These are phyloP conservation scores for Colletotrichum musae DNA, from an alignment of 2,329 filamentous ascomycete species.

Conservation along the genomic window DNA sequence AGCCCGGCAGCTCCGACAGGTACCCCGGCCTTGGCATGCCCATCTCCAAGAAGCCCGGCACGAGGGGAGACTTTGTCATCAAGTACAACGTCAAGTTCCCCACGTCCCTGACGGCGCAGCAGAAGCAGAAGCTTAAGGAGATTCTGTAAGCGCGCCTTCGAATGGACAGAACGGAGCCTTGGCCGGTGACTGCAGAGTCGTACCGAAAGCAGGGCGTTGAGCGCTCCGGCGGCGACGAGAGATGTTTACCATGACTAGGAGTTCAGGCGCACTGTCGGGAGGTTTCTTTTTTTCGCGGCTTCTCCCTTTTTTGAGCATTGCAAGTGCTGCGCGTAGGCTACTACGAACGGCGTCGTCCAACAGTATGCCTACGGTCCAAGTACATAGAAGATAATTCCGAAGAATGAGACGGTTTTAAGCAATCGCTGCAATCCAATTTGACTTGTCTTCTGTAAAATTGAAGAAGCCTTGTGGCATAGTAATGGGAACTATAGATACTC, in stretches of 20 bases:
- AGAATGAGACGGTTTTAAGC: constrained; percentile 8
- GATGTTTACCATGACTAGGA: constrained; percentile 33
- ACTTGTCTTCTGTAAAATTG: no score
- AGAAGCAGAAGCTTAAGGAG: constrained; percentile 86
- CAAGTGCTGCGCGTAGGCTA: constrained; percentile 1
- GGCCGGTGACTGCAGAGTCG: background rate
- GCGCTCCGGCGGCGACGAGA: constrained; percentile 14
- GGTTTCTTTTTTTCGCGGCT: background rate
- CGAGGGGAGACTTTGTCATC: constrained; percentile 90
- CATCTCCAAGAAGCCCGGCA: constrained; percentile 87
- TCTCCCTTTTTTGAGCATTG: constrained; percentile 31
- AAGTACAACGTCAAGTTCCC: constrained; percentile 96
- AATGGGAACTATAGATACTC: no score
- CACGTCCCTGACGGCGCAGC: constrained; percentile 78
- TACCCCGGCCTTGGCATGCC: constrained; percentile 96
- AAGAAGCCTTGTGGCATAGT: no score
- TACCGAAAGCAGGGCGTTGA: background rate
- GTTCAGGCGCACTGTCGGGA: constrained; percentile 19
- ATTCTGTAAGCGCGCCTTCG: constrained; percentile 70
- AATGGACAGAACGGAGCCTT: background rate
- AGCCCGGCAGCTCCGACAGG: constrained; percentile 83
- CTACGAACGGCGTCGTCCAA: background rate
- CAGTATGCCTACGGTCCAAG: constrained; percentile 14
- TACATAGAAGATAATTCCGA: constrained; percentile 30
- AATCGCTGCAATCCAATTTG: no score